These are phyloP conservation scores for Penicillium sp. DNA, from an alignment of 2,329 filamentous ascomycete genomes.

Conservation along the genomic window DNA sequence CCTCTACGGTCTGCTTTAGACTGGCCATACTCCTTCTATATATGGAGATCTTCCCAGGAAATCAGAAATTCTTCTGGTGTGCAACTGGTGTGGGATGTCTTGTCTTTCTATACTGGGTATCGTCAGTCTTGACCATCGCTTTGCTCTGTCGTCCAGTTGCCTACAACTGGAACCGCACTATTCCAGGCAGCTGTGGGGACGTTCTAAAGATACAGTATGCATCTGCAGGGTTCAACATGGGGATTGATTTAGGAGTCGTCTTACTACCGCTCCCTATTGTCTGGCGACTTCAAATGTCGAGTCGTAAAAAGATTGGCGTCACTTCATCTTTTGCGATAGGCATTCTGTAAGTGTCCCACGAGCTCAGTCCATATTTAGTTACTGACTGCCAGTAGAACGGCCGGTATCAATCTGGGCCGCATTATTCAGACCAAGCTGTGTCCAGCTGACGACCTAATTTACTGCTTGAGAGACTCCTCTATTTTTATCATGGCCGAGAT, in stretches of 20 bases:
- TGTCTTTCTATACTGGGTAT: constrained; percentile 13
- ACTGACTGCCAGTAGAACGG: constrained; percentile 8
- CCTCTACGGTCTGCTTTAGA: constrained; percentile 11
- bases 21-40: constrained; percentile 13
- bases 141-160: constrained; percentile 12
- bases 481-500: constrained; percentile 16
- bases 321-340: constrained; percentile 12
- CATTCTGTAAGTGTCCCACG: constrained; percentile 3
- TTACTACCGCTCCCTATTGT: constrained; percentile 11
- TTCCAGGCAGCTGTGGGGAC: constrained; percentile 12
- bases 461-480: constrained; percentile 10
- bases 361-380: neutral
- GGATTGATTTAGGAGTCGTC: constrained; percentile 9
- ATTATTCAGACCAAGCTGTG: constrained; percentile 13
- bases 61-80: constrained; percentile 3
- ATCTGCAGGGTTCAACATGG: constrained; percentile 16
- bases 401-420: constrained; percentile 13
- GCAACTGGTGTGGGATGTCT: constrained; percentile 3
- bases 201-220: constrained; percentile 10
- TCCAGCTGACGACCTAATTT: constrained; percentile 1
- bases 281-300: constrained; percentile 13
- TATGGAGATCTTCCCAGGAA: constrained; percentile 12
- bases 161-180: constrained; percentile 12
- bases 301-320: constrained; percentile 12
- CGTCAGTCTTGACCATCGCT: constrained; percentile 9